Percentiles rank a stretch among this genome's conserved stretches.
These are phyloP conservation scores for Eucalyptus cloeziana DNA, from an alignment of 345 rosid genomes.

Conservation along the genomic window DNA sequence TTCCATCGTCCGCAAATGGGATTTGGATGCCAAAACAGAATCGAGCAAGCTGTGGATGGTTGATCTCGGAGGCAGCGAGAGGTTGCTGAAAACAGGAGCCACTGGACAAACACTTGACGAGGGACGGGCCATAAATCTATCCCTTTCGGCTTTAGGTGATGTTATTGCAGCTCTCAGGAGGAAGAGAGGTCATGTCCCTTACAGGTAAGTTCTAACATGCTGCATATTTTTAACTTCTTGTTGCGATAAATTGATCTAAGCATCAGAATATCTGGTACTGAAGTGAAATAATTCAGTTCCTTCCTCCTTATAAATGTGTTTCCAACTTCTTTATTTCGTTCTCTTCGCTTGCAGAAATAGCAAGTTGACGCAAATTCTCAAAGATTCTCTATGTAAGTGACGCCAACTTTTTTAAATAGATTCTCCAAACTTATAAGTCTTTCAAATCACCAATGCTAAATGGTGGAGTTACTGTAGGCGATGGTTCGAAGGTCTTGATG, in stretches of 20 bases:
- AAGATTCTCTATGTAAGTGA: conserved; percentile 75
- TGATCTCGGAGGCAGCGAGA: conserved; percentile 96
- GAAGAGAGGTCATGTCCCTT: conserved; percentile 85
- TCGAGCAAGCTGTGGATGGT: conserved; percentile 94
- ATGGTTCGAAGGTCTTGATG: conserved; percentile 80
- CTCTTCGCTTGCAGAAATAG: conserved; percentile 70
- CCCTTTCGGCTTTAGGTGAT: conserved; percentile 92
- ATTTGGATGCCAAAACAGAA: conserved; percentile 36
- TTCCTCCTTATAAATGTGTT: not conserved
- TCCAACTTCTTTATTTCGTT: not conserved
- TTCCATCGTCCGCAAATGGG: conserved; percentile 45
- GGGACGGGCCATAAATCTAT: conserved; percentile 84
- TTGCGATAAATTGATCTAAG: not conserved
- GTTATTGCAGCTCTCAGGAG: conserved; percentile 86
- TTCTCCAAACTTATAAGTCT: not conserved
- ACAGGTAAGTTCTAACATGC: conserved; percentile 17
- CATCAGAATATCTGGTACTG: not conserved
- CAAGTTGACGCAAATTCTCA: conserved; percentile 94
- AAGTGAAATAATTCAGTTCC: not conserved
- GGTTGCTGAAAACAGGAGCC: conserved; percentile 77
- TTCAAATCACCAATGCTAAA: not conserved
- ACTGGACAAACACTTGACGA: conserved; percentile 78
- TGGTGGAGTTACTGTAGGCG: conserved; percentile 14
- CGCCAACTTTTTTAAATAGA: not conserved
- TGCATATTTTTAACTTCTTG: not conserved